phyloP scores from a whole-genome alignment of 208 protist species.

The Trypanosoma grayi region DNA sequence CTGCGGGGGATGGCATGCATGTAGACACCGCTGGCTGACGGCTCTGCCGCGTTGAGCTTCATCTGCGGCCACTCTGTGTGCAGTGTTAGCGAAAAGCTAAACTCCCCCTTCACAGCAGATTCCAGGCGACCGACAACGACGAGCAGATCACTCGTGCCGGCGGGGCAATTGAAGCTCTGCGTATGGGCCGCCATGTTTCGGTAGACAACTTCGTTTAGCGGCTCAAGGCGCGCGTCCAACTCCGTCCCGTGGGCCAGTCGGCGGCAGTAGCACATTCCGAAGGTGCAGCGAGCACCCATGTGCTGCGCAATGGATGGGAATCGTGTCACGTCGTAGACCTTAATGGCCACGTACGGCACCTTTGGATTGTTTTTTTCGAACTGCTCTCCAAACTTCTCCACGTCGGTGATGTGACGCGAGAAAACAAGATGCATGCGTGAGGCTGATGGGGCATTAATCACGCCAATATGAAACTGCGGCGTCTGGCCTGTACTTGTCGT shows the following conservation, averaged over 20 bases:
- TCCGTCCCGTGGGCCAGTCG: slow-evolving; percentile 62
- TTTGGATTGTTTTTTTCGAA: slow-evolving; percentile 52
- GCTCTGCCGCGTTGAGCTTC: slow-evolving; percentile 27
- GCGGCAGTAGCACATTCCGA: slow-evolving; percentile 73
- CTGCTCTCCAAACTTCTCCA: slow-evolving; percentile 59
- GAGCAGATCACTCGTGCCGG: slow-evolving; percentile 62
- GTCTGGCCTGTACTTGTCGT: slow-evolving; percentile 48
- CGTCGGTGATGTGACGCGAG: slow-evolving; percentile 70
- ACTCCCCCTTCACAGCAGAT: slow-evolving; percentile 39
- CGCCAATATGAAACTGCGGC: slow-evolving; percentile 81
- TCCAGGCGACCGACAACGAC: slow-evolving; percentile 55
- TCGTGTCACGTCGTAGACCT: slow-evolving; percentile 74
- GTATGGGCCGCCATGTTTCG: slow-evolving; percentile 58
- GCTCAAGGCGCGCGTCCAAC: slow-evolving; percentile 39
- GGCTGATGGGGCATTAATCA: slow-evolving; percentile 40
- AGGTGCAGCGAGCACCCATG: slow-evolving; percentile 50
- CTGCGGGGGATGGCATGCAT: slow-evolving; percentile 74
- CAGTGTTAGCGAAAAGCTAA: slow-evolving; percentile 81
- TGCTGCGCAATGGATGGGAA: slow-evolving; percentile 74
- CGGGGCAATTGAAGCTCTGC: slow-evolving; percentile 80
- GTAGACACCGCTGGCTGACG: slow-evolving; percentile 49
- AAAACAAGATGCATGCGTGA: slow-evolving; percentile 85
- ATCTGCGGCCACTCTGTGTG: slow-evolving; percentile 77
- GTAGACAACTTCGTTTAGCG: slow-evolving; percentile 63
- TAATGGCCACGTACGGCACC: slow-evolving; percentile 56